Conservation (phyloP, 768 basidiomycete species). For the Russula abietina region DNA sequence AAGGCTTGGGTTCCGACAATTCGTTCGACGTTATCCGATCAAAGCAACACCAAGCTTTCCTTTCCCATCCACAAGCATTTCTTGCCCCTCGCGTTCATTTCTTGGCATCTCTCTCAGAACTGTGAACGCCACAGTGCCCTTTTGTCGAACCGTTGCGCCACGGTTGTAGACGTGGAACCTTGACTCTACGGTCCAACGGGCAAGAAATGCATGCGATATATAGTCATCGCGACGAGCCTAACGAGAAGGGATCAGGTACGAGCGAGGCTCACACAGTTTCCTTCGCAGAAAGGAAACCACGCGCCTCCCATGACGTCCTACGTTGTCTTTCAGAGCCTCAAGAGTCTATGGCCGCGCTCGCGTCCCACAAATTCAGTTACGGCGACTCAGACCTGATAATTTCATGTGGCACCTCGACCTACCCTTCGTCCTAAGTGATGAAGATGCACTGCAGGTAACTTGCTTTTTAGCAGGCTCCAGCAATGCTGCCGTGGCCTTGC, state of each 20-base stretch:
- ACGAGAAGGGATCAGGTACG: constrained; percentile 57
- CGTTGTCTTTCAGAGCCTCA: background rate
- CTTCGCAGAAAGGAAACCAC: constrained; percentile 64
- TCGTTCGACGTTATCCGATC: background rate
- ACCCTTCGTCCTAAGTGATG: constrained; percentile 30
- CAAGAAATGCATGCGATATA: constrained; percentile 43
- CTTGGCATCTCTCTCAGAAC: background rate
- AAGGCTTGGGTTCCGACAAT: background rate
- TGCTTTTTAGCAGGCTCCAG: constrained; percentile 34
- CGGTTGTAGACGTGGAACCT: constrained; percentile 48
- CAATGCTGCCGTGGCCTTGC: constrained; percentile 45
- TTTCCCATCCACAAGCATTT: background rate
- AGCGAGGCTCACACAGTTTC: constrained; percentile 41
- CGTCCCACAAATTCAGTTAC: constrained; percentile 43
- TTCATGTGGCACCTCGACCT: constrained; percentile 52
- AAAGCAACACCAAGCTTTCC: background rate
- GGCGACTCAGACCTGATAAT: constrained; percentile 54
- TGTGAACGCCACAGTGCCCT: constrained; percentile 12
- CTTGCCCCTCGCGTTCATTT: background rate
- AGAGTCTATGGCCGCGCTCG: too few species aligned
- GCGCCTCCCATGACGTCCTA: constrained; percentile 59
- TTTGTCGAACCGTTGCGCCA: constrained; percentile 36
- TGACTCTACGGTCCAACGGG: constrained; percentile 29
- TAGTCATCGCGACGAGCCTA: constrained; percentile 52
- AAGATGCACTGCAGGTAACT: constrained; percentile 36